Percentiles rank a stretch among this genome's conserved stretches.
phyloP scores from a whole-genome alignment of 768 basidiomycete genomes.

The Hydnomerulius pinastri region DNA sequence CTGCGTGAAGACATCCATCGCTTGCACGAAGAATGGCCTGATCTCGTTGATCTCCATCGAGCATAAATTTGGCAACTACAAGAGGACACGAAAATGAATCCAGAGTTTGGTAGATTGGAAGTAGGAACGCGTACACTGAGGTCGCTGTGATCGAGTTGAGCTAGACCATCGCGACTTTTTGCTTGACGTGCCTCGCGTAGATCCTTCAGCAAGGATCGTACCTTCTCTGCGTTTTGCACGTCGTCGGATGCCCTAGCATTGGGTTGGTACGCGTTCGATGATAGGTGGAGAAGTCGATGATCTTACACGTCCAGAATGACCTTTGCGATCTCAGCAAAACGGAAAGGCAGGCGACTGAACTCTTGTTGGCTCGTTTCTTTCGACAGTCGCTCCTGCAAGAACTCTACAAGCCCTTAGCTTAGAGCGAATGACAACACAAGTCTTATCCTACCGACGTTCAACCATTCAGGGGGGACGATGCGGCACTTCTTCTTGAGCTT shows the following conservation, averaged over 20 bases:
- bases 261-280: neutral
- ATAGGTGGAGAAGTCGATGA: neutral
- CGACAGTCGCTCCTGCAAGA: conserved; percentile 70
- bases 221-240: conserved; percentile 77
- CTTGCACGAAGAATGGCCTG: conserved; percentile 81
- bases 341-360: conserved; percentile 83
- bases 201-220: conserved; percentile 87
- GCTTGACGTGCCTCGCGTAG: conserved; percentile 95
- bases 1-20: conserved; percentile 74
- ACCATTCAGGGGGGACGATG: conserved; percentile 89
- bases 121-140: conserved; percentile 60
- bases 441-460: conserved; percentile 69
- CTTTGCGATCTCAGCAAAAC: conserved; percentile 89
- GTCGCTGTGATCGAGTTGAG: conserved; percentile 77
- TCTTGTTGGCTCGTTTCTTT: conserved; percentile 72
- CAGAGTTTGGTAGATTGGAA: neutral
- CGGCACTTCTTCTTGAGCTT: conserved; percentile 95
- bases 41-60: conserved; percentile 96
- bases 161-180: conserved; percentile 86
- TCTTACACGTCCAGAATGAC: conserved; percentile 90
- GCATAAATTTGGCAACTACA: conserved; percentile 78
- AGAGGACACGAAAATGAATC: neutral
- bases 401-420: conserved; percentile 51
- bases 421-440: neutral
- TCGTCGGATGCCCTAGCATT: conserved; percentile 83